Base-by-base conservation (phyloP, 257 asterid species). In the Solanum piurae region DNA sequence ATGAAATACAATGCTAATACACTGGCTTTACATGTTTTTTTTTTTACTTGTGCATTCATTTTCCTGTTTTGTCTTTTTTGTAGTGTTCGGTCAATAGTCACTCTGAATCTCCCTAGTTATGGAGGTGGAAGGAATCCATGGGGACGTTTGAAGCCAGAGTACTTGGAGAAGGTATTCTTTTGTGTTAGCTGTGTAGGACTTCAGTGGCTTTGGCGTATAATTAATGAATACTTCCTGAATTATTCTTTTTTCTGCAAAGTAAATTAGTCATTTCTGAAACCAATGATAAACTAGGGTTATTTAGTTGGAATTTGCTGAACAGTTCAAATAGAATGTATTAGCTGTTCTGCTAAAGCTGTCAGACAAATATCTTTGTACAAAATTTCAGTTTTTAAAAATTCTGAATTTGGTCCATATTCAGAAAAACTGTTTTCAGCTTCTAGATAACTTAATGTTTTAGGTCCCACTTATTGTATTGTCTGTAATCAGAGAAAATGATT, bases 51-150 rank as follows among this genome's bases (percentile, higher is more conserved):
- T 25, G 64, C 6, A 13, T 18, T 83, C 86, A 49, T 86, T 84
- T 62, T 23, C 23, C 37, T 86, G 55, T 66, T 71, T 84, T 82
- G 27, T 60, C 86, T 82, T 82, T 80, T 29, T 55, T 86, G 80
- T 93, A 95, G 99, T 89, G 99, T 97, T 88, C 95, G 99, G 92
- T 97, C 99, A 44, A 77, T 97, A 23, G 99, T 97, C 71, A 95
- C 96, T 87, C 93, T 97, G 86, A 96, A 95, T 89, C 99, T 95
- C 86, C 98, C 98, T 42, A 95, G 98, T 93, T 95, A 95, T 89
- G 98, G 95, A 88, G 94, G 98, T 95, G 98, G 98, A 90, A 93
- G 98, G 92, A 94, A 95, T 92, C 98, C 99, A 38, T 96, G 99
- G 99, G 99, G 99, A 77, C 91, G 88, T 82, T 88, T 96, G 92